phyloP scores from a whole-genome alignment of 768 basidiomycete genomes.

The Boletus rubroflammeus region DNA sequence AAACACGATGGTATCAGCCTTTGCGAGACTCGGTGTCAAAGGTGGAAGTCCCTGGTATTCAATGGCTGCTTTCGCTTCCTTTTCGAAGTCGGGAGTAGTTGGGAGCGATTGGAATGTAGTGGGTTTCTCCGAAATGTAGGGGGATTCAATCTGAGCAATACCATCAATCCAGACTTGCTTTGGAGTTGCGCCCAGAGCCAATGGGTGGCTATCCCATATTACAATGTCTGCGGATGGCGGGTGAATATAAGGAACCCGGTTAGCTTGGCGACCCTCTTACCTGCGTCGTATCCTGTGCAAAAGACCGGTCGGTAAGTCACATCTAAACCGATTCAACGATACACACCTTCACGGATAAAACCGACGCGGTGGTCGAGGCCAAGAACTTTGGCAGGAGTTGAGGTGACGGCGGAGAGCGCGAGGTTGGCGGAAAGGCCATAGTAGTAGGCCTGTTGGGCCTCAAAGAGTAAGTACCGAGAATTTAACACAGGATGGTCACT shows the following conservation, averaged over 20 bases:
- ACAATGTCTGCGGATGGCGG: conserved; percentile 50
- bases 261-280: conserved; percentile 25
- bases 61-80: conserved; percentile 55
- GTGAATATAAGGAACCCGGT: not conserved
- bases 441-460: conserved; percentile 65
- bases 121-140: conserved; percentile 54
- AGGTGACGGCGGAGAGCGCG: conserved; percentile 67
- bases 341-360: conserved; percentile 47
- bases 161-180: conserved; percentile 85
- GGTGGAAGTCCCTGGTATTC: conserved; percentile 72
- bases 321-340: not conserved
- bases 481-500: conserved; percentile 54
- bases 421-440: conserved; percentile 65
- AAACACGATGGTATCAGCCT: conserved; percentile 50
- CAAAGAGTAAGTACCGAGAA: conserved; percentile 52
- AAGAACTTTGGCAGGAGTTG: conserved; percentile 64
- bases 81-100: conserved; percentile 57
- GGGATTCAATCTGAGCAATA: conserved; percentile 57
- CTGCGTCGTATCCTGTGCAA: conserved; percentile 64
- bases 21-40: conserved; percentile 41
- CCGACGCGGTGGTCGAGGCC: conserved; percentile 79
- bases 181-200: conserved; percentile 74
- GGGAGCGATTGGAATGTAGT: conserved; percentile 48
- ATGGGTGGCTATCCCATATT: conserved; percentile 74
- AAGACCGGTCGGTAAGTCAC: not conserved